A percentile compares a stretch with the other conserved stretches of the same genome.
Evolutionary conservation across 2,329 filamentous ascomycete species (phyloP).

Genomic region (Microdochium bolleyi): DNA sequence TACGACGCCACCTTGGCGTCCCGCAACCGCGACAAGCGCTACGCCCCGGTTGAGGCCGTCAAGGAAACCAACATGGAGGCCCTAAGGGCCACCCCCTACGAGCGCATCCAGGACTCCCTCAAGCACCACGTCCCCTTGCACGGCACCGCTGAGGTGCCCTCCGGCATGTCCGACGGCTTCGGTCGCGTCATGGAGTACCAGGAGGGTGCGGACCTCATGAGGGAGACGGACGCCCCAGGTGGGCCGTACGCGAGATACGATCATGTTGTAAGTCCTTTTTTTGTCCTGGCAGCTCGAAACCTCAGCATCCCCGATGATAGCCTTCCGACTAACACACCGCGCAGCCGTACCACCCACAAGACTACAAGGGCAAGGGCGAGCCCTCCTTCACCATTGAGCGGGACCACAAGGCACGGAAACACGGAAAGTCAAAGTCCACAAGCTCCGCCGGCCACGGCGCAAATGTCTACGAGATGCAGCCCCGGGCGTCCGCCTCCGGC

Average conservation of each 20-base stretch:
- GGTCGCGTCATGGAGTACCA: conserved; percentile 70
- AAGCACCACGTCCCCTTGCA: conserved; percentile 70
- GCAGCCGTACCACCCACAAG: conserved; percentile 63
- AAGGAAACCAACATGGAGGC: conserved; percentile 66
- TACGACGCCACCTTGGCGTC: conserved; percentile 76
- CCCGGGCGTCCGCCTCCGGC: conserved; percentile 13
- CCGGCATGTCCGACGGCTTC: conserved; percentile 58
- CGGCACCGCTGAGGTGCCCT: conserved; percentile 69
- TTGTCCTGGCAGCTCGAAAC: too few relatives aligned
- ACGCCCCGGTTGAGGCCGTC: conserved; percentile 72
- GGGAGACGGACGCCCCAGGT: conserved; percentile 57
- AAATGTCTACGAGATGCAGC: conserved; percentile 41
- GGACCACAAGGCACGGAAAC: conserved; percentile 38
- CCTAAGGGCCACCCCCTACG: conserved; percentile 69
- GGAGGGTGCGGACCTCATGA: conserved; percentile 82
- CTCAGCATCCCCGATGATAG: too few relatives aligned
- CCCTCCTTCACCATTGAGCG: conserved; percentile 66
- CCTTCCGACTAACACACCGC: too few relatives aligned
- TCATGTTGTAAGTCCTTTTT: conserved; percentile 59
- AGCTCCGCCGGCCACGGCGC: conserved; percentile 12
- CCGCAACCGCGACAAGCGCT: conserved; percentile 56
- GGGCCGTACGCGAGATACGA: conserved; percentile 74
- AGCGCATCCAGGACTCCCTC: conserved; percentile 70
- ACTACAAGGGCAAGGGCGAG: conserved; percentile 78
- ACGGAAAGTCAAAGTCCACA: not conserved